These are phyloP conservation scores for Hibiscus syriacus DNA, from an alignment of 345 rosid genomes.

Conservation along the genomic window DNA sequence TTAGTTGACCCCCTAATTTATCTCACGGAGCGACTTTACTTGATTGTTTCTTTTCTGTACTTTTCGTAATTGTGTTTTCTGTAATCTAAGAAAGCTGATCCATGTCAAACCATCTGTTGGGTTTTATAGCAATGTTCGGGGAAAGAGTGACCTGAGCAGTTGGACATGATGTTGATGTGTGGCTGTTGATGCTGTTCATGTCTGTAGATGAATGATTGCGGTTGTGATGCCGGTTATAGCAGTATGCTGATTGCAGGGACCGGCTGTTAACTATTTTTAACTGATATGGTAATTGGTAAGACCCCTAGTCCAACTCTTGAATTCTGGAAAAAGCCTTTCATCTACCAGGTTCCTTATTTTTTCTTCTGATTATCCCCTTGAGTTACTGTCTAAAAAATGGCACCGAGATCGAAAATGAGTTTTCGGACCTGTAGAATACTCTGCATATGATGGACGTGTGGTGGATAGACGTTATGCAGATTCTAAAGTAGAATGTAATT, in stretches of 20 bases:
- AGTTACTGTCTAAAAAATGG: conserved; percentile 18
- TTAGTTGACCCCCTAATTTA: background rate
- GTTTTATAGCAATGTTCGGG: conserved; percentile 64
- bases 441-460: conserved; percentile 25
- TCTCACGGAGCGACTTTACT: background rate
- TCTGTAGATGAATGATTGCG: conserved; percentile 52
- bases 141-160: conserved; percentile 45
- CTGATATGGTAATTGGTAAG: conserved; percentile 38
- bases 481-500: conserved; percentile 7
- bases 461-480: conserved; percentile 9
- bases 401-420: no score
- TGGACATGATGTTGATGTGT: conserved; percentile 53
- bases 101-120: conserved; percentile 35
- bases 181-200: conserved; percentile 74
- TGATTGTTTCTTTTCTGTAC: background rate
- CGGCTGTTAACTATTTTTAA: conserved; percentile 17
- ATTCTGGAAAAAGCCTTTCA: conserved; percentile 20
- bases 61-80: background rate
- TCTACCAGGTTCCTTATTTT: conserved; percentile 22
- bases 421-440: conserved; percentile 25
- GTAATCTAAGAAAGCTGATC: conserved; percentile 17
- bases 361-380: conserved; percentile 19
- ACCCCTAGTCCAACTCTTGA: conserved; percentile 15
- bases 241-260: conserved; percentile 25
- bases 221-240: conserved; percentile 31